These are phyloP conservation scores for Pichia sp. DNA, from an alignment of 1,139 yeast genomes.

Conservation along the genomic window DNA sequence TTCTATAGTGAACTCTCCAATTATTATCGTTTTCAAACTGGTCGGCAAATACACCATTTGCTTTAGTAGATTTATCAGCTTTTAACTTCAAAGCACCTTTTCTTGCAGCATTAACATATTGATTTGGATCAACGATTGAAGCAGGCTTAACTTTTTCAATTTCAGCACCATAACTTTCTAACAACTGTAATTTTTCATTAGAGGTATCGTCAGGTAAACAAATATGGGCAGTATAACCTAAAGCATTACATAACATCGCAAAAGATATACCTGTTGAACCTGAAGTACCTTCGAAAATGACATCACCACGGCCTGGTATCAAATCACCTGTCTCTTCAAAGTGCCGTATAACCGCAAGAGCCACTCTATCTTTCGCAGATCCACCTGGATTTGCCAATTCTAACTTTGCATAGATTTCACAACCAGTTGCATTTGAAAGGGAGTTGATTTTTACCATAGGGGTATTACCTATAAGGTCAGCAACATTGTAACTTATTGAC, in stretches of 20 bases:
- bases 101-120: constrained; percentile 85
- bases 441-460: constrained; percentile 76
- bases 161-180: constrained; percentile 71
- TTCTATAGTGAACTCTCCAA: constrained; percentile 73
- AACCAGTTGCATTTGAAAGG: constrained; percentile 67
- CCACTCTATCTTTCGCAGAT: constrained; percentile 91
- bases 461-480: constrained; percentile 79
- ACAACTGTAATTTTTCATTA: constrained; percentile 64
- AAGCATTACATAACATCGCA: constrained; percentile 78
- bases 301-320: constrained; percentile 52
- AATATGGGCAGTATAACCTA: constrained; percentile 85
- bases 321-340: constrained; percentile 58
- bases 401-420: constrained; percentile 78
- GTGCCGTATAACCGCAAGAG: constrained; percentile 68
- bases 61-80: constrained; percentile 31
- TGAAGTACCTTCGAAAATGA: constrained; percentile 87
- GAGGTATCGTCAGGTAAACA: constrained; percentile 96
- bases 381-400: constrained; percentile 92
- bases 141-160: constrained; percentile 93
- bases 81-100: constrained; percentile 52
- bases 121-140: constrained; percentile 86
- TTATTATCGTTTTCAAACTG: constrained; percentile 91
- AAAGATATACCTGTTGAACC: constrained; percentile 95
- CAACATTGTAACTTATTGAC: constrained; percentile 26
- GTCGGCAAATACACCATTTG: constrained; percentile 78